Evolutionary conservation across 2,329 filamentous ascomycete species (phyloP), one percentile per base, ranked within the genome.

Genomic region (Ophiosphaerella herpotricha): DNA sequence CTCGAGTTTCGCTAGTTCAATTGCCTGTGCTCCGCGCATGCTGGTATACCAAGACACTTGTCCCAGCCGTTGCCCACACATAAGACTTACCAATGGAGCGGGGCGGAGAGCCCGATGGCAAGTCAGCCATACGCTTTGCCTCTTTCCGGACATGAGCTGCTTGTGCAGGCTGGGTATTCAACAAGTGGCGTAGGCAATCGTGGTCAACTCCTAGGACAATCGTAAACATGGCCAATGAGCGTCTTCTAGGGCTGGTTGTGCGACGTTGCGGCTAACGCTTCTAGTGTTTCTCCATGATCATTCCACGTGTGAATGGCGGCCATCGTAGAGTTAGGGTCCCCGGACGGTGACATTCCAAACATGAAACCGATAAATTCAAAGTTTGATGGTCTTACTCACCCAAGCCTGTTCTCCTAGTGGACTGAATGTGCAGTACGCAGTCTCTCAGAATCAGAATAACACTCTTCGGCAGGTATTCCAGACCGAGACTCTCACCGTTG

Each of bases 1-100:
- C 38, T 42, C 45, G 45, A 42, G 32, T 31, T 9, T 9, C 26
- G 11, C 16, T 34, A 39, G 16, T 23, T 32, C 38, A 33, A 42
- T 37, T 39, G 4, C 23, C 12, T 29, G 18, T 36, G 34, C 43
- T 55, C 51, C 51, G 50, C 54, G 45, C 55, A 50, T 55, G 49
- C 54, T 55, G 51, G 39, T 38, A 31, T 50, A 56, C 61, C 62
- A 66, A 66, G 62, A 48, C 57, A 56, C 44, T 57, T 54, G 52
- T 59, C 52, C 44, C 58, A 57, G 53, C 61, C 59, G 61, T 39
- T 31, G 47, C 52, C 60, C 52, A 56, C 43, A 52, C 54, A 48
- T 55, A 43, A 38, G 37, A 36, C 41, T 45, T 44, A 23, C 44
- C 31, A 18, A 49, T n/a, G 44, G 49, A 37, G 23, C 32, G 38